Base-by-base conservation (phyloP, 2,329 filamentous ascomycete genomes). In the Alternaria postmessia region DNA sequence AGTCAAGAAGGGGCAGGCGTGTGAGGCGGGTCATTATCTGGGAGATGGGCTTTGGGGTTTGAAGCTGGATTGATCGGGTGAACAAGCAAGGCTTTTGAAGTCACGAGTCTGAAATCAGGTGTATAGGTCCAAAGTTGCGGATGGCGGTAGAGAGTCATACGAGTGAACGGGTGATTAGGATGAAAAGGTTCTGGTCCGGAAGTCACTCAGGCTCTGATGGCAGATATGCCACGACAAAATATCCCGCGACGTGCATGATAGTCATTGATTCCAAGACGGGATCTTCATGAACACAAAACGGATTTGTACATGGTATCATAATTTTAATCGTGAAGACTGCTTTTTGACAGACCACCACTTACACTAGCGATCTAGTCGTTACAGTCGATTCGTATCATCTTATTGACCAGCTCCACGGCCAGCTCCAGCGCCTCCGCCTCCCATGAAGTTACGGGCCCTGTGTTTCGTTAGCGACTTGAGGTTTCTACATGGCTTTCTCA, bases 11-110 rank as follows among this genome's bases (percentile, higher is more conserved):
- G 95, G 95, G 0, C 91, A 94, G 6, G 95, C 94, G 16, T 92
- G 98, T 68, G 94, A 98, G 82, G 91, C 93, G 62, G 92, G 92
- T 32, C 95, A 99, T 85, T 98, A 90, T 82, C 78, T 98, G 54
- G 95, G 95, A 0, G 95, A 99, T 83, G 95, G 94, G 18, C 81
- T 99, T 70, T 99, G 95, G 95, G 91, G 85, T 70, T 77, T 96
- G 77, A 80, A 81, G 63, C 76, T 87, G 70, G 84, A 85, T 78
- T 87, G 79, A 82, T 61, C 58, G 30, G 26, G 14, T 47, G 22
- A 14, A 22, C 26, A 41, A 30, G 28, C 3, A 11, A 42, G 51
- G 32, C 26, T 32, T 48, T 52, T 5, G 38, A 36, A 24, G 41
- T 20, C n/a, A 48, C 30, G 14, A 14, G 18, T 22, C 28, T 24